Evolutionary conservation across 2,329 filamentous ascomycete species (phyloP).

Genomic region (Epichloe glyceriae): DNA sequence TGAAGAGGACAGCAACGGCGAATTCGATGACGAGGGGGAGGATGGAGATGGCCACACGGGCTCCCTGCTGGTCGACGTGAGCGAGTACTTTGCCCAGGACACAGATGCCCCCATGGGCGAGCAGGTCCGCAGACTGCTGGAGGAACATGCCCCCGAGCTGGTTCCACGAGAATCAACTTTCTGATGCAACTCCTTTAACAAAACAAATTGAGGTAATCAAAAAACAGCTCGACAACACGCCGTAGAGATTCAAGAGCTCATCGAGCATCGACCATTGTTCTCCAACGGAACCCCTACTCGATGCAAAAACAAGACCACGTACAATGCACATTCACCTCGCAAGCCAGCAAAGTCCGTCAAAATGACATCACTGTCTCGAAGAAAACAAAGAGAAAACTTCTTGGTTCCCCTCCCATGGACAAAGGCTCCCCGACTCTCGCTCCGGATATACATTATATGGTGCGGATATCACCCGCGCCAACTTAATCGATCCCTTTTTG

Average conservation of each 20-base stretch:
- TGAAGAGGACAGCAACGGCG: constrained; percentile 3
- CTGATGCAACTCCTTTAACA: not conserved
- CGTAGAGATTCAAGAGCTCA: too few relatives aligned
- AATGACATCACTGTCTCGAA: too few relatives aligned
- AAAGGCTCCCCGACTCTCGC: constrained; percentile 8
- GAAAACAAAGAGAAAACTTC: not conserved
- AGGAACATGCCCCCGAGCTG: not conserved
- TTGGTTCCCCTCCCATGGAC: not conserved
- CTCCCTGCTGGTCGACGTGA: constrained; percentile 1
- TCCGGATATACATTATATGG: not conserved
- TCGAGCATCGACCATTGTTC: too few relatives aligned
- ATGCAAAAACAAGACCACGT: not conserved
- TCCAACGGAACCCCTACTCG: too few relatives aligned
- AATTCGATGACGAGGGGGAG: constrained; percentile 1
- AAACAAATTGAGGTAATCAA: too few relatives aligned
- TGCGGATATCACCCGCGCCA: not conserved
- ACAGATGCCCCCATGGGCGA: not conserved
- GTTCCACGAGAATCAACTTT: not conserved
- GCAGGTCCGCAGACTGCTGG: not conserved
- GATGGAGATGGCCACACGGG: not conserved
- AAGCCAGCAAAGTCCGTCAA: not conserved
- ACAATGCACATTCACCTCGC: not conserved
- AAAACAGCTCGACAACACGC: too few relatives aligned
- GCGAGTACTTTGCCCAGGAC: not conserved
- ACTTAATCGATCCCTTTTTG: not conserved